Evolutionary conservation across 2,329 filamentous ascomycete species (phyloP).

Genomic region (Penicillium fuscoglaucum): DNA sequence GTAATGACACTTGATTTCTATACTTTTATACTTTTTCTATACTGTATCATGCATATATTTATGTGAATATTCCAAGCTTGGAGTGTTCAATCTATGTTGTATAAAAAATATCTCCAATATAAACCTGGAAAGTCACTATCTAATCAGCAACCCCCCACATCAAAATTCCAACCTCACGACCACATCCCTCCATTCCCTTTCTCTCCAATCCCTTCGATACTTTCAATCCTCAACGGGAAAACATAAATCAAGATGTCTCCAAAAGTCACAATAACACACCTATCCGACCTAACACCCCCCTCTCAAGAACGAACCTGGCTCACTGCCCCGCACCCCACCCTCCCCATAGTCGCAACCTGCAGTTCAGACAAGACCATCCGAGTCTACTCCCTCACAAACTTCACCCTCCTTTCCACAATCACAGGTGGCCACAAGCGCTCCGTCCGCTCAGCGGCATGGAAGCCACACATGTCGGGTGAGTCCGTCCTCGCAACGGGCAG

Average conservation of each 20-base stretch:
- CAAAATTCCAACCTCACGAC: conserved; percentile 7
- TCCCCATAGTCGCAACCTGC: conserved; percentile 85
- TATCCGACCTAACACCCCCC: conserved; percentile 56
- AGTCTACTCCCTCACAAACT: conserved; percentile 81
- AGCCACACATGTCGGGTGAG: conserved; percentile 66
- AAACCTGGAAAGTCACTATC: neutral
- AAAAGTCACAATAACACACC: conserved; percentile 35
- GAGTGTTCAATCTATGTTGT: too few relatives aligned
- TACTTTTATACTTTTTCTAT: neutral
- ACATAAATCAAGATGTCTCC: neutral
- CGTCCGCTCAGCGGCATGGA: conserved; percentile 85
- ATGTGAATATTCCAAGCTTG: neutral
- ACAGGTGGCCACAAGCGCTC: conserved; percentile 87
- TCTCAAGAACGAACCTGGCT: conserved; percentile 73
- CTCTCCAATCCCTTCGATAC: conserved; percentile 5
- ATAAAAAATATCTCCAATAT: neutral
- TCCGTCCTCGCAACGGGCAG: conserved; percentile 86
- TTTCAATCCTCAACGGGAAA: neutral
- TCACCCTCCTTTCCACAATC: conserved; percentile 75
- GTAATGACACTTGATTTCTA: neutral
- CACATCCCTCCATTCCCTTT: conserved; percentile 1
- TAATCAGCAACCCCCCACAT: conserved; percentile 13
- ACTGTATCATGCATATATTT: neutral
- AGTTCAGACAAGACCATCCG: conserved; percentile 84
- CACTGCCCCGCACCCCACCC: conserved; percentile 78